Conservation (phyloP, 257 asterid genomes). For the Plantago elongata region DNA sequence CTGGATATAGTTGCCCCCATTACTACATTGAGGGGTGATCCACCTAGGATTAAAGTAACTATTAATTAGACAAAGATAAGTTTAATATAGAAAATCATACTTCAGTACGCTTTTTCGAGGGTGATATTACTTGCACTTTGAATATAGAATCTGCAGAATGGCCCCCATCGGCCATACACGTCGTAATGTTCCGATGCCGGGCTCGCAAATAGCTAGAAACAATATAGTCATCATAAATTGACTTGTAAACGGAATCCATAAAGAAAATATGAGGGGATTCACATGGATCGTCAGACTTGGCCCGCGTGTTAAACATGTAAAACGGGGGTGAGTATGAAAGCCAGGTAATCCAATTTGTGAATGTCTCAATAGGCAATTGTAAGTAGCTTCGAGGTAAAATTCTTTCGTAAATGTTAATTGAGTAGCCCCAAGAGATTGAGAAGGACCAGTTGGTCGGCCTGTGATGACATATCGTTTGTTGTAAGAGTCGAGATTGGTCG, state of each 20-base stretch:
- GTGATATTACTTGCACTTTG: too few relatives aligned
- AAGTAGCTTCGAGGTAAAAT: slow-evolving; percentile 36
- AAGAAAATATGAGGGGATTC: slow-evolving; percentile 54
- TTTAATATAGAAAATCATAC: too few relatives aligned
- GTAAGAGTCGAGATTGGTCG: slow-evolving; percentile 48
- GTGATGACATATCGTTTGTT: slow-evolving; percentile 48
- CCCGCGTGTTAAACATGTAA: slow-evolving; percentile 54
- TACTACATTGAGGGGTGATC: too few relatives aligned
- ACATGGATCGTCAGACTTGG: slow-evolving; percentile 34
- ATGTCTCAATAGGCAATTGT: slow-evolving; percentile 46
- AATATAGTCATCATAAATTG: slow-evolving; percentile 17
- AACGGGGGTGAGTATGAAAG: slow-evolving; percentile 33
- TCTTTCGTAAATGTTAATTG: slow-evolving; percentile 35
- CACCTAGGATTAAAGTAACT: slow-evolving; percentile 6
- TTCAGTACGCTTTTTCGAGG: too few relatives aligned
- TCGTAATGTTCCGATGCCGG: slow-evolving; percentile 24
- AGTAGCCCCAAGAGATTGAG: slow-evolving; percentile 52
- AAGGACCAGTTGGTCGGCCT: slow-evolving; percentile 41
- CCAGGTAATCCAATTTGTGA: slow-evolving; percentile 30
- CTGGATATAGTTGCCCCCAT: too few relatives aligned
- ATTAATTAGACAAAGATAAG: too few relatives aligned
- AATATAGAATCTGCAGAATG: too few relatives aligned
- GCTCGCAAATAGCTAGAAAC: slow-evolving; percentile 23
- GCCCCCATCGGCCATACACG: too few relatives aligned
- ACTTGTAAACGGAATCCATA: slow-evolving; percentile 18